Base-by-base conservation (phyloP, 345 rosid species). In the Lepidium sativum region DNA sequence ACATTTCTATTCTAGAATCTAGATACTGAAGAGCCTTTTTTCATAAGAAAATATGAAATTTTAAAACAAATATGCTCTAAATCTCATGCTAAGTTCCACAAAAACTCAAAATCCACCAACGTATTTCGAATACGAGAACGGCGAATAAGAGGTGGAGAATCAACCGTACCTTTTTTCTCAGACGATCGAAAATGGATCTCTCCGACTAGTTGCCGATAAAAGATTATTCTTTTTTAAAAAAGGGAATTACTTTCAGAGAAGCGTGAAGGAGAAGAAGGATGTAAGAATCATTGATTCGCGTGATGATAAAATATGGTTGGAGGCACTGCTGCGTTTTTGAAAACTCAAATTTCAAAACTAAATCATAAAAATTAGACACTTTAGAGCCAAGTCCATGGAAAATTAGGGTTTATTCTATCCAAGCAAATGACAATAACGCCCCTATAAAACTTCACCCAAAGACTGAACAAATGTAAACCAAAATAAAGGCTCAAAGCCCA, bases 221-320 rank as follows among this genome's bases (percentile, higher is more conserved):
- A 21, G 6, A 32, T 23, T 23, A 23, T 2, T 23, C 25, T 23
- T 23, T 23, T 23, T 23, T 4, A 23, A 4, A 15, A 34, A 29
- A 21, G 21, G 1, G 3, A 13, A 0, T 39, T 14, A 18, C 2
- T 11, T 3, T 50, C 63, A 59, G 47, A 64, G 66, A 64, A 57
- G 76, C 76, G 60, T 71, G 33, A 18, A 32, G n/a, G 15, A 50
- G 71, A 50, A 56, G 70, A 60, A 60, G 70, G 37, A 68, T 13
- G 33, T 45, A 56, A 34, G 68, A 70, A 61, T 70, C 68, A 60
- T 69, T 33, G 68, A 69, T 60, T 6, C 8, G 61, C 68, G 74
- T 70, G 41, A 53, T 2, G 66, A 18, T 51, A 35, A 34, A 23
- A 23, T 23, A 23, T 23, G 25, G 3, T 23, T 58, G 67, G 65